Base-by-base conservation (phyloP, 2,329 filamentous ascomycete species). In the Diplodia seriata region DNA sequence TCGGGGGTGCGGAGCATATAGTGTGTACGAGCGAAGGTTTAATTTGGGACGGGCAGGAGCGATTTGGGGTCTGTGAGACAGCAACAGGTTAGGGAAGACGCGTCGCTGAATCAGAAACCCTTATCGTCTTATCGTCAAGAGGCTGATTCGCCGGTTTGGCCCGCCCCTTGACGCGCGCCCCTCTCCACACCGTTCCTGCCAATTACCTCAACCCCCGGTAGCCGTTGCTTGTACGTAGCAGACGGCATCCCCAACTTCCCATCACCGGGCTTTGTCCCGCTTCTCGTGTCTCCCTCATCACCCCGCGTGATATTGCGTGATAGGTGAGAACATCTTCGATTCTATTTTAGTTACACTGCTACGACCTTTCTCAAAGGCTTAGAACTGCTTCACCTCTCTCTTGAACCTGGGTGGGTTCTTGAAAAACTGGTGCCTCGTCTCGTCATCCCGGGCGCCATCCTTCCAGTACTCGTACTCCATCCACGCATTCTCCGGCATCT, bases 381-480 rank as follows among this genome's bases (percentile, higher is more conserved):
- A 57, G 26, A 68, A 68, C 57, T 51, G 64, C 67, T 69, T 71
- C 7, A 75, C 72, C 49, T 55, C 68, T 65, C 73, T 71, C 70
- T 71, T 57, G 64, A 78, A 78, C 65, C 75, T 73, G 14, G 74
- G 74, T 43, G 75, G 72, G 14, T 74, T 68, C 70, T 71, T 76
- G 29, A 71, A 71, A 51, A 79, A 79, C 64, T 74, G 72, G 68
- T 77, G 72, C 49, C 66, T 53, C 49, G 43, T 67, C n/a, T 76
- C 76, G 56, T 76, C 70, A 26, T 79, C 76, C 40, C 84, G 77
- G 4, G 84, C 84, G 0, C 84, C 84, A 3, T 81, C 79, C 69
- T 85, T 84, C 86, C 86, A 89, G 70, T 89, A 89, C 75, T 89
- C 86, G 74, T 87, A 88, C 77, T 89, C 86, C 77, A 89, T 88